phyloP scores from a whole-genome alignment of 345 rosid genomes.

The Ailanthus altissimus region DNA sequence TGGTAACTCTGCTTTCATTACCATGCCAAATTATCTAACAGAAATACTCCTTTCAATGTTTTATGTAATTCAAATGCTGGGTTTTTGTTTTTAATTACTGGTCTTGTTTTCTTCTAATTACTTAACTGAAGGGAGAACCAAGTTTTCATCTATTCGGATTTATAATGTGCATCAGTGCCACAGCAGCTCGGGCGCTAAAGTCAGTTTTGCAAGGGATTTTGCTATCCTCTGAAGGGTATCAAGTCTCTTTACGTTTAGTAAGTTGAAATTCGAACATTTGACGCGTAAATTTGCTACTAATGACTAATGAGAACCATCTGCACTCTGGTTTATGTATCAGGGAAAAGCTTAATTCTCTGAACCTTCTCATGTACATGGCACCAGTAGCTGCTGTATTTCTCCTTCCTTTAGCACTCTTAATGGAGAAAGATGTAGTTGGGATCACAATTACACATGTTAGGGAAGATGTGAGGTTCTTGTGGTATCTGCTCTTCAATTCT shows the following conservation, averaged over 20 bases:
- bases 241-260: neutral
- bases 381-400: constrained; percentile 47
- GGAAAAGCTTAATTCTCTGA: constrained; percentile 54
- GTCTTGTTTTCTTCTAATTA: constrained; percentile 16
- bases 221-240: constrained; percentile 53
- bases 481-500: constrained; percentile 44
- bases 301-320: neutral
- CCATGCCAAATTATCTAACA: too few species aligned
- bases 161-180: constrained; percentile 43
- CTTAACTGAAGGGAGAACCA: constrained; percentile 48
- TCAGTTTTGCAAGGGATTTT: constrained; percentile 51
- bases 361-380: constrained; percentile 57
- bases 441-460: constrained; percentile 46
- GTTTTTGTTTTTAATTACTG: constrained; percentile 13
- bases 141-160: constrained; percentile 53
- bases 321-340: constrained; percentile 17
- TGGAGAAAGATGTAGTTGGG: constrained; percentile 43
- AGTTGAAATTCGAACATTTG: neutral
- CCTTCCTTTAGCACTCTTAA: constrained; percentile 33
- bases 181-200: constrained; percentile 54
- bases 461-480: constrained; percentile 38
- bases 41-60: too few species aligned
- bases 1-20: too few species aligned
- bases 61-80: too few species aligned
- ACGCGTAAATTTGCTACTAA: neutral